Evolutionary conservation across 805 yeast genomes (phyloP).

Genomic region (Candida andamanensis): DNA sequence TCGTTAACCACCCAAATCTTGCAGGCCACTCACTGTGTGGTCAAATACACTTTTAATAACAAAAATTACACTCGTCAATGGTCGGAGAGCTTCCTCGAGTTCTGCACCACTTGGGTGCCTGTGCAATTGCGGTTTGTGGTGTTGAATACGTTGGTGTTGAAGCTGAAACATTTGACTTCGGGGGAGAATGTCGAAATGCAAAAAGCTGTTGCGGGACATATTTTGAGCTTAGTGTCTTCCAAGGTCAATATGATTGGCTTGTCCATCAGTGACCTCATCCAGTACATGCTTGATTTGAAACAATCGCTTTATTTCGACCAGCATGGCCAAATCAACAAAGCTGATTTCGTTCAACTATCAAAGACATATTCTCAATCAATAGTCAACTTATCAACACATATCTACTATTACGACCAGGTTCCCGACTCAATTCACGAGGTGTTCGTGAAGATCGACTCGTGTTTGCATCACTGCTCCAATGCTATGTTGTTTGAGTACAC

Average conservation of each 20-base stretch:
- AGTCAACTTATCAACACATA: constrained; percentile 67
- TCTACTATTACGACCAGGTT: constrained; percentile 82
- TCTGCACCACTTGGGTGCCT: constrained; percentile 73
- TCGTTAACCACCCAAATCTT: constrained; percentile 56
- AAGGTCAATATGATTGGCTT: constrained; percentile 83
- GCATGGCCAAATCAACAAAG: constrained; percentile 14
- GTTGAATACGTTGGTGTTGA: constrained; percentile 40
- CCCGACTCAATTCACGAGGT: constrained; percentile 76
- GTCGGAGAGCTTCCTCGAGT: constrained; percentile 54
- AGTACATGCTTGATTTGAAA: constrained; percentile 52
- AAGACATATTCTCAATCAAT: constrained; percentile 52
- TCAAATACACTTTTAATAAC: constrained; percentile 33
- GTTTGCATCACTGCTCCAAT: constrained; percentile 14
- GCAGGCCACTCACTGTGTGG: constrained; percentile 49
- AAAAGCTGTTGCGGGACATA: constrained; percentile 38
- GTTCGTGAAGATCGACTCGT: constrained; percentile 38
- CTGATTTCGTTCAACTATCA: constrained; percentile 27
- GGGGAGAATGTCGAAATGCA: constrained; percentile 18
- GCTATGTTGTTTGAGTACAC: constrained; percentile 16
- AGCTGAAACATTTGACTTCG: constrained; percentile 19
- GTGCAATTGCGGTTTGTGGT: constrained; percentile 71
- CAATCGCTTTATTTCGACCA: constrained; percentile 24
- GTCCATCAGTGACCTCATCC: constrained; percentile 74
- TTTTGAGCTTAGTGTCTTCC: constrained; percentile 62
- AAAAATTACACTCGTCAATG: constrained; percentile 32